Conservation (phyloP, 148 eudicot genomes). For the Fallopia convolvulus region DNA sequence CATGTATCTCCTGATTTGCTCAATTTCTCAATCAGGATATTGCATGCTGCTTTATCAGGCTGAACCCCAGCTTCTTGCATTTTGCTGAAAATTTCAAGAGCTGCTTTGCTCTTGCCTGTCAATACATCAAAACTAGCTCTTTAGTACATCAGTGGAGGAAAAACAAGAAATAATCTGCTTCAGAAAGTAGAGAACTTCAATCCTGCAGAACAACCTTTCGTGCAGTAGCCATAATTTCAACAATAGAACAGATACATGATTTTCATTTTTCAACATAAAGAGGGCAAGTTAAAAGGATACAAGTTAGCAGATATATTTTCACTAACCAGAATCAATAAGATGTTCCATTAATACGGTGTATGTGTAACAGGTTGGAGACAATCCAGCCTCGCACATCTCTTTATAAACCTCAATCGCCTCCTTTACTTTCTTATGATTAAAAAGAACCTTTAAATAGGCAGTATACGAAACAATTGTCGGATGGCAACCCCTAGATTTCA, state of each 20-base stretch:
- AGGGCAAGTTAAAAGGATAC: not conserved
- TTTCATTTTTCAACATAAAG: not conserved
- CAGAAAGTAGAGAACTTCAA: not conserved
- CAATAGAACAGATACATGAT: not conserved
- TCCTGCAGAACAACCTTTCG: not conserved
- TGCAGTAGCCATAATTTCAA: not conserved
- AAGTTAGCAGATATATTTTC: not conserved
- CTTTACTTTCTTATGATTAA: conserved; percentile 52
- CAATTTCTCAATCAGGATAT: conserved; percentile 63
- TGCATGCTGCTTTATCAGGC: conserved; percentile 89
- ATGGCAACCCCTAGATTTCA: conserved; percentile 45
- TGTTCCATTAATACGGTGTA: conserved; percentile 82
- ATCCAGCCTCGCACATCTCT: conserved; percentile 68
- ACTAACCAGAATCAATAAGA: conserved; percentile 73
- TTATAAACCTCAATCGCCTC: conserved; percentile 56
- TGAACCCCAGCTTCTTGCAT: conserved; percentile 74
- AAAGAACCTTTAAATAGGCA: conserved; percentile 73
- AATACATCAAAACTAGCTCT: not conserved
- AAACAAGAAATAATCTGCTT: not conserved
- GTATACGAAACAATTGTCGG: conserved; percentile 83
- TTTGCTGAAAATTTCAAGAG: conserved; percentile 54
- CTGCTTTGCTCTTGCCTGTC: conserved; percentile 57
- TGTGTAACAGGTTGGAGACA: conserved; percentile 66
- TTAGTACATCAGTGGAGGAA: not conserved
- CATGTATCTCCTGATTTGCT: conserved; percentile 45